phyloP scores from a whole-genome alignment of 306 rosid species.

The Fragaria ananassa region DNA sequence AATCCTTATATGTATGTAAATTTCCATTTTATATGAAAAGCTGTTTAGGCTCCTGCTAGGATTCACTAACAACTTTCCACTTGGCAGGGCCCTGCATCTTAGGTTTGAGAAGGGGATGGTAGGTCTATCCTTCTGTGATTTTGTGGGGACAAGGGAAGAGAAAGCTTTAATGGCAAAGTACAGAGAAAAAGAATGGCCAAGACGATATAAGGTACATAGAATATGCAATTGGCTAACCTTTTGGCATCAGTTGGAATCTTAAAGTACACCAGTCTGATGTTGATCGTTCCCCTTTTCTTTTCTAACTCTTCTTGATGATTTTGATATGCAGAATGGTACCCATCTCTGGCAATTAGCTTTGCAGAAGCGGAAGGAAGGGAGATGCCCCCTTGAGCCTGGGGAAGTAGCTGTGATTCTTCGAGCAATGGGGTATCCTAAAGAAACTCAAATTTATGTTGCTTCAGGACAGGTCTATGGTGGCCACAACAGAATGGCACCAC shows the following conservation, averaged over 20 bases:
- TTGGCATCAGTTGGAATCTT: slow-evolving; percentile 4
- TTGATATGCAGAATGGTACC: slow-evolving; percentile 85
- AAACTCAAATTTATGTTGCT: slow-evolving; percentile 97
- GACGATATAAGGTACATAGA: slow-evolving; percentile 81
- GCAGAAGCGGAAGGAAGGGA: slow-evolving; percentile 98
- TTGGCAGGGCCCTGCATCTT: slow-evolving; percentile 94
- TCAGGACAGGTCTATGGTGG: slow-evolving; percentile 99
- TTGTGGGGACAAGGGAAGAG: slow-evolving; percentile 97
- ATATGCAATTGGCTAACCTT: slow-evolving; percentile 20
- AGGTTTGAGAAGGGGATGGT: slow-evolving; percentile 99
- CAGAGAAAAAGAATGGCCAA: slow-evolving; percentile 95
- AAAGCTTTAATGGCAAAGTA: slow-evolving; percentile 91
- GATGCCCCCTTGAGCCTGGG: slow-evolving; percentile 98
- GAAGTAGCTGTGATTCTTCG: slow-evolving; percentile 99
- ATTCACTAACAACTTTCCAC: slow-evolving; percentile 35
- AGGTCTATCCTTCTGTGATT: slow-evolving; percentile 95
- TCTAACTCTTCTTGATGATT: slow-evolving; percentile 28
- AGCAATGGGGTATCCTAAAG: slow-evolving; percentile 97
- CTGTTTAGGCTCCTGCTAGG: slow-evolving; percentile 20
- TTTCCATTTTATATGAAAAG: slow-evolving; percentile 17
- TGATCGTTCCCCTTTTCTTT: neutral
- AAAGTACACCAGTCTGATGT: slow-evolving; percentile 9
- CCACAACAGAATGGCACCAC: slow-evolving; percentile 95
- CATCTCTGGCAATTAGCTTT: slow-evolving; percentile 97
- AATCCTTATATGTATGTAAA: slow-evolving; percentile 86